phyloP scores from a whole-genome alignment of 164 flowering plant species.

The Vitis labrusca region DNA sequence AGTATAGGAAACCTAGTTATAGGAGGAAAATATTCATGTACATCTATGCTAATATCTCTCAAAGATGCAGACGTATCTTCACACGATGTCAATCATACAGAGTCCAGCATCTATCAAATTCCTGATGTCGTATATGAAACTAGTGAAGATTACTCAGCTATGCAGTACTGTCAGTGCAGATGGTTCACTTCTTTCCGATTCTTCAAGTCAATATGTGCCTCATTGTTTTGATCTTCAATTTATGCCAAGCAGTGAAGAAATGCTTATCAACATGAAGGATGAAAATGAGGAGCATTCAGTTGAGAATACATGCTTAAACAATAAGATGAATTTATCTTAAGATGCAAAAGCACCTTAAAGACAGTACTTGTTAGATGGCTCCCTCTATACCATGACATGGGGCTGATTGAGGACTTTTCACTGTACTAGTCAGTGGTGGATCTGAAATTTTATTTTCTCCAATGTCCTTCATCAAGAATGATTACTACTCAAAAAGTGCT shows the following conservation, averaged over 20 bases:
- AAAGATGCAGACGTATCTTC: conserved; percentile 20
- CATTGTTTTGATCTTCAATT: conserved; percentile 11
- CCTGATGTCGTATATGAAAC: conserved; percentile 1
- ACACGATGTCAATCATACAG: conserved; percentile 14
- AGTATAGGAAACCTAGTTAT: conserved; percentile 17
- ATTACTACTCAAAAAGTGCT: too few species aligned
- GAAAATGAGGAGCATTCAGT: too few species aligned
- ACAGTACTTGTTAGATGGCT: conserved; percentile 83
- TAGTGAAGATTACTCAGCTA: conserved; percentile 13
- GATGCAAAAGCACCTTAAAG: conserved; percentile 48
- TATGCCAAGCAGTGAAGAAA: not conserved
- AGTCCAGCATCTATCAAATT: conserved; percentile 15
- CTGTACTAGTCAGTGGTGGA: conserved; percentile 40
- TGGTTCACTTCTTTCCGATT: conserved; percentile 8
- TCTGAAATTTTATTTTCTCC: conserved; percentile 74
- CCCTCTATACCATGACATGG: conserved; percentile 91
- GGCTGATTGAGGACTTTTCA: conserved; percentile 64
- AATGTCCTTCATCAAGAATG: conserved; percentile 61
- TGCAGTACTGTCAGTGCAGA: conserved; percentile 10
- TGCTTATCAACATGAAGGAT: too few species aligned
- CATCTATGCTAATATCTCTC: conserved; percentile 15
- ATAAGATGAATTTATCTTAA: too few species aligned
- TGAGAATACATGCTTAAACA: too few species aligned
- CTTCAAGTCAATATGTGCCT: conserved; percentile 7
- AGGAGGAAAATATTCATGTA: conserved; percentile 16